These are phyloP conservation scores for Scedosporium apiospermum DNA, from an alignment of 2,329 filamentous ascomycete species.

Conservation along the genomic window DNA sequence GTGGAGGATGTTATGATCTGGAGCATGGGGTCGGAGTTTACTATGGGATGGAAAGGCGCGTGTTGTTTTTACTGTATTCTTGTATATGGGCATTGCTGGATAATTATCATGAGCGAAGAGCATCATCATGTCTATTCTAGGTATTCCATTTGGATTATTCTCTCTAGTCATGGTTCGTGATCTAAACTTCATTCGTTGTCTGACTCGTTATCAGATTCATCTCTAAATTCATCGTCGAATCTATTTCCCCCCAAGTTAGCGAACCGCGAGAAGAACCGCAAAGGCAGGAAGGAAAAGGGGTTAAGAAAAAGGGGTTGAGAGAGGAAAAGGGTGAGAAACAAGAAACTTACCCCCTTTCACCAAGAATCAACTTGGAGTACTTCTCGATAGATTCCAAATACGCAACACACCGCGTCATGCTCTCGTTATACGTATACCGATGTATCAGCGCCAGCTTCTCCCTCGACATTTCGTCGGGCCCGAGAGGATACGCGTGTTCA, in stretches of 20 bases:
- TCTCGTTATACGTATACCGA: constrained; percentile 43
- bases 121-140: background rate
- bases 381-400: constrained; percentile 44
- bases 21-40: too few relatives aligned
- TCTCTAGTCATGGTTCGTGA: constrained; percentile 22
- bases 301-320: background rate
- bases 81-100: background rate
- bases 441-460: constrained; percentile 49
- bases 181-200: constrained; percentile 13
- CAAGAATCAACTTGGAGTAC: constrained; percentile 48
- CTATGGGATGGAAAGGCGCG: too few relatives aligned
- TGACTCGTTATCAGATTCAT: constrained; percentile 6
- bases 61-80: background rate
- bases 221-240: constrained; percentile 22
- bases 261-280: too few relatives aligned
- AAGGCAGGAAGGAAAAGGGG: too few relatives aligned
- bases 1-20: too few relatives aligned
- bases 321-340: too few relatives aligned
- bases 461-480: constrained; percentile 19
- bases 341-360: constrained; percentile 35
- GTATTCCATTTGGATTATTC: constrained; percentile 1
- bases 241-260: constrained; percentile 13
- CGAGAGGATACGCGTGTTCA: constrained; percentile 18
- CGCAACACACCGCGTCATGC: constrained; percentile 42
- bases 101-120: background rate